phyloP scores from a whole-genome alignment of 306 rosid genomes.

The Pachyrhizus erosus region DNA sequence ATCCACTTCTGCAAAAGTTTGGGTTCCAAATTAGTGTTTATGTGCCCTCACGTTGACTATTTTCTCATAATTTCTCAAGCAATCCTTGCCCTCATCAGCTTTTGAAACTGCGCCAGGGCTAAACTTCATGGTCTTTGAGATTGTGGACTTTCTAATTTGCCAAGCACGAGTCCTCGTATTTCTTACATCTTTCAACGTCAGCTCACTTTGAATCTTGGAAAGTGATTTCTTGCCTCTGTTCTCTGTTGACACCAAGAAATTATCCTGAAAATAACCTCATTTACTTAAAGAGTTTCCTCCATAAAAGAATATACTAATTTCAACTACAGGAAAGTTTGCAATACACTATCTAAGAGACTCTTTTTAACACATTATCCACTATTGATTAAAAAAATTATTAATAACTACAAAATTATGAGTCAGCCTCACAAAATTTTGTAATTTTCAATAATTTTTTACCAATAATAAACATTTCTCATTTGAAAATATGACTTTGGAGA shows the following conservation, averaged over 20 bases:
- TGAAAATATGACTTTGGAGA: background rate
- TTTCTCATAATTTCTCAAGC: background rate
- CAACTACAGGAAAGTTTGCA: background rate
- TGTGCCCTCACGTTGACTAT: background rate
- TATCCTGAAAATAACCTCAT: constrained; percentile 45
- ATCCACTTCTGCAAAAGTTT: background rate
- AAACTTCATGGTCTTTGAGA: background rate
- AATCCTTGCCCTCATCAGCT: background rate
- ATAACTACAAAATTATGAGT: background rate
- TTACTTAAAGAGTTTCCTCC: background rate
- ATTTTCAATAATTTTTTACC: no score
- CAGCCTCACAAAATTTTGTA: no score
- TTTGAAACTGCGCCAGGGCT: background rate
- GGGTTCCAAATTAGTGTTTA: background rate
- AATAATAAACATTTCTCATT: no score
- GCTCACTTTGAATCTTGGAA: constrained; percentile 13
- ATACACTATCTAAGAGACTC: background rate
- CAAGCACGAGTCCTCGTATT: background rate
- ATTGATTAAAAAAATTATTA: background rate
- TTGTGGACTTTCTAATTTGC: background rate
- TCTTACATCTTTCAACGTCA: background rate
- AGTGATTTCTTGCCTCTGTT: background rate
- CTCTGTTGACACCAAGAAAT: constrained; percentile 7
- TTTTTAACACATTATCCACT: background rate
- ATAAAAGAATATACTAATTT: background rate